Evolutionary conservation across 768 basidiomycete genomes (phyloP).

Genomic region (Pilatotrama ljubarskyi): DNA sequence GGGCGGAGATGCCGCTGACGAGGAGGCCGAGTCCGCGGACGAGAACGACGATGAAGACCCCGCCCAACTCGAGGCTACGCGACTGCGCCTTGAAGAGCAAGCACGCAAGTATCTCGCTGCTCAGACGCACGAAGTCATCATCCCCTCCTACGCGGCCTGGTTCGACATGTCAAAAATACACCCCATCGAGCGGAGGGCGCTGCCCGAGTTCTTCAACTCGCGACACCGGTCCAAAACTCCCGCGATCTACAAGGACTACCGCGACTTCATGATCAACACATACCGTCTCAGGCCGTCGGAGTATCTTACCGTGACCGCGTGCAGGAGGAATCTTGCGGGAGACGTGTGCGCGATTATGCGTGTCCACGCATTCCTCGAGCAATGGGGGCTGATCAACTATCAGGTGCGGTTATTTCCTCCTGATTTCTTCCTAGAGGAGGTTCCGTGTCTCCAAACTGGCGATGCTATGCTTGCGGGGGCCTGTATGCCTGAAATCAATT

Average conservation of each 20-base stretch:
- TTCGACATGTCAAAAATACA: conserved; percentile 96
- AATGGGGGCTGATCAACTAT: conserved; percentile 99
- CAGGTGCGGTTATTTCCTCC: no score
- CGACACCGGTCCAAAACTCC: conserved; percentile 95
- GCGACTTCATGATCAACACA: conserved; percentile 99
- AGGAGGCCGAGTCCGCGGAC: conserved; percentile 75
- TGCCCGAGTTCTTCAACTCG: conserved; percentile 98
- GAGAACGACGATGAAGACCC: conserved; percentile 87
- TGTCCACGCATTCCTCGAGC: conserved; percentile 97
- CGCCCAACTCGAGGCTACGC: conserved; percentile 78
- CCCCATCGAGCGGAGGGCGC: conserved; percentile 84
- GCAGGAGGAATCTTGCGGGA: conserved; percentile 92
- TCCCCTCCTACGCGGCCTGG: conserved; percentile 97
- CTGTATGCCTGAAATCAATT: no score
- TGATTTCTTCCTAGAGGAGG: no score
- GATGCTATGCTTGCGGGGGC: no score
- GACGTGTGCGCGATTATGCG: conserved; percentile 99
- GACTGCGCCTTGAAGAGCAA: conserved; percentile 78
- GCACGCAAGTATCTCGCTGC: conserved; percentile 94
- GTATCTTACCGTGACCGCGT: conserved; percentile 97
- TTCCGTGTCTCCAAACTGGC: no score
- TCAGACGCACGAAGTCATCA: conserved; percentile 95
- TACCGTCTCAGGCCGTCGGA: conserved; percentile 92
- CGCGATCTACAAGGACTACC: conserved; percentile 96
- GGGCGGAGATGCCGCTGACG: conserved; percentile 75